Percentiles rank a stretch among this genome's conserved stretches.
phyloP scores from a whole-genome alignment of 331 rosid genomes.

The Spiraea crenata region DNA sequence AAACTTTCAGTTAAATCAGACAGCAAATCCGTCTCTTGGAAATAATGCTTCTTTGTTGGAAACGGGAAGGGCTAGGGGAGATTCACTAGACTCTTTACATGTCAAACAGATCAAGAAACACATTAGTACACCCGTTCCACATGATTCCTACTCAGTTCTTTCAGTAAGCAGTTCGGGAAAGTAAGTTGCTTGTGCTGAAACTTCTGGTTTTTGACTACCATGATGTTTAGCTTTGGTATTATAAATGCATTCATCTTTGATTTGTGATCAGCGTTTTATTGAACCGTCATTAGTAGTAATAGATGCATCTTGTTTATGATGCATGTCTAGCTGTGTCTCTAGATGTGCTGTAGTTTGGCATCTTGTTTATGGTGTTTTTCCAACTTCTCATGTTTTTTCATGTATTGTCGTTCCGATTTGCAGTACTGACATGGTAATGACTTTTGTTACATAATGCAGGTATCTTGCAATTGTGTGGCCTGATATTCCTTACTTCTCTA shows the following conservation, averaged over 20 bases:
- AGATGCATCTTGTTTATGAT: neutral
- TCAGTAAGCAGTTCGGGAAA: conserved; percentile 98
- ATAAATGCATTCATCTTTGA: neutral
- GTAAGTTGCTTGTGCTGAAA: conserved; percentile 51
- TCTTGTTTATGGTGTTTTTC: neutral
- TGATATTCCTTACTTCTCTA: conserved; percentile 94
- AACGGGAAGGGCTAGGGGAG: conserved; percentile 84
- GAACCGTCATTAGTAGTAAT: neutral
- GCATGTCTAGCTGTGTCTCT: neutral
- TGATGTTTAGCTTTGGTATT: neutral
- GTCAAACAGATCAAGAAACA: conserved; percentile 92
- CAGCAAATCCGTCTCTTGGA: conserved; percentile 95
- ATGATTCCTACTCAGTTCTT: conserved; percentile 92
- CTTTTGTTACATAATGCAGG: conserved; percentile 49
- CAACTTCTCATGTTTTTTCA: neutral
- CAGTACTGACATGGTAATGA: conserved; percentile 6
- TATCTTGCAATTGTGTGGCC: conserved; percentile 95
- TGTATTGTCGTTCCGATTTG: neutral
- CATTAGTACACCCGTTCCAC: conserved; percentile 96
- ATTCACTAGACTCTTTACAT: conserved; percentile 61
- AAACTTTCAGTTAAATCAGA: conserved; percentile 82
- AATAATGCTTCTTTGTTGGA: conserved; percentile 82
- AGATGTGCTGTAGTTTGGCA: neutral
- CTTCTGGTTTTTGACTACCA: neutral
- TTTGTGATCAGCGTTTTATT: neutral